A percentile compares a stretch with the other conserved stretches of the same genome.
phyloP scores from a whole-genome alignment of 1,284 basidiomycete species.

The Anthracocystis panici-leucophaei region DNA sequence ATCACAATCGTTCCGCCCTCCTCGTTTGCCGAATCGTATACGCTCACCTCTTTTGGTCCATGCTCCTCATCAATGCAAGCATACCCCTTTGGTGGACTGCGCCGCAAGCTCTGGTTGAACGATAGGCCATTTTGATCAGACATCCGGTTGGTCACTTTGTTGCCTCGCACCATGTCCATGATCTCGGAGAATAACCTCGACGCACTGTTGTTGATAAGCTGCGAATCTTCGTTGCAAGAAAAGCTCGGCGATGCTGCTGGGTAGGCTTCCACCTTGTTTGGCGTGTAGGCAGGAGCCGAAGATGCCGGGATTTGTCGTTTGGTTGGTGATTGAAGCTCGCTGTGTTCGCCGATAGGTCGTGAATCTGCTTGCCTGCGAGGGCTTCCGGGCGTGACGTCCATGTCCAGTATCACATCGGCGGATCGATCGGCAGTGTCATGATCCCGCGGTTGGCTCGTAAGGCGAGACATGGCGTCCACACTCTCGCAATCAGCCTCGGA shows the following conservation, averaged over 20 bases:
- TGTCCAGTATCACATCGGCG: constrained; percentile 13
- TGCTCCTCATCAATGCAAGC: constrained; percentile 16
- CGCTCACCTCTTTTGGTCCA: constrained; percentile 6
- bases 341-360: not conserved
- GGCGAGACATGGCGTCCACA: not conserved
- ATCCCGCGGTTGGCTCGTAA: not conserved
- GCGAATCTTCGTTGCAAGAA: constrained; percentile 17
- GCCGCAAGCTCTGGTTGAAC: constrained; percentile 7
- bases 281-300: not conserved
- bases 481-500: not conserved
- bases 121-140: not conserved
- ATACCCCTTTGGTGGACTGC: constrained; percentile 22
- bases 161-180: constrained; percentile 34
- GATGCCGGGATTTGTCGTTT: constrained; percentile 8
- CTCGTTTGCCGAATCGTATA: constrained; percentile 1
- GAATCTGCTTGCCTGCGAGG: constrained; percentile 3
- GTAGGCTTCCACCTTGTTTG: not conserved
- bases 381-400: constrained; percentile 40
- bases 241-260: constrained; percentile 13
- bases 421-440: not conserved
- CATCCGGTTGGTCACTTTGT: not conserved
- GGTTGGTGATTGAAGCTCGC: constrained; percentile 26
- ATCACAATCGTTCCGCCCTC: constrained; percentile 14
- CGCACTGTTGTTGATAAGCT: constrained; percentile 12
- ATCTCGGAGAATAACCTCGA: constrained; percentile 36